These are phyloP conservation scores for Tricladium varicosporioides DNA, from an alignment of 2,329 filamentous ascomycete species.

Conservation along the genomic window DNA sequence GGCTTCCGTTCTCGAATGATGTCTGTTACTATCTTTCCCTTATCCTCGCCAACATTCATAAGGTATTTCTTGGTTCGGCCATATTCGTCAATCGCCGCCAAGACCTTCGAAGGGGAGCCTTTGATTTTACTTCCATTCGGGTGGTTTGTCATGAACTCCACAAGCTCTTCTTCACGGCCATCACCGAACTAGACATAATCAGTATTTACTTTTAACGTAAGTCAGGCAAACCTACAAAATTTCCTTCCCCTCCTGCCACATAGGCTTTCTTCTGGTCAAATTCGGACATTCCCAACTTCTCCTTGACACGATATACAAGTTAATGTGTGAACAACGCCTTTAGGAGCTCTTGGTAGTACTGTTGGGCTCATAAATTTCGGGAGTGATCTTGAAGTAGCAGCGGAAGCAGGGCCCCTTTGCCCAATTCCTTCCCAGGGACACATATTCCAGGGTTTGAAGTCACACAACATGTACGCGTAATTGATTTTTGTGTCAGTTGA, in stretches of 20 bases:
- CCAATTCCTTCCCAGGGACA: background rate
- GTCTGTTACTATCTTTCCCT: conserved; percentile 68
- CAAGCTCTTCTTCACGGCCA: conserved; percentile 70
- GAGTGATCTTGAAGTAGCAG: background rate
- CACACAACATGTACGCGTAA: background rate
- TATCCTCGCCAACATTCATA: conserved; percentile 77
- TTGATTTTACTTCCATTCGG: conserved; percentile 61
- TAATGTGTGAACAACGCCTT: no score
- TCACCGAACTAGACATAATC: conserved; percentile 54
- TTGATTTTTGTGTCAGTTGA: background rate
- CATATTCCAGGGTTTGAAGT: no score
- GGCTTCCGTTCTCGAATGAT: conserved; percentile 68
- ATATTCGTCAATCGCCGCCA: conserved; percentile 70
- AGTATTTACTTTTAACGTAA: background rate
- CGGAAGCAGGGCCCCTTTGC: background rate
- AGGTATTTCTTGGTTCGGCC: conserved; percentile 64
- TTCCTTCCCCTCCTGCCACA: background rate
- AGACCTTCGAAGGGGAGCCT: conserved; percentile 60
- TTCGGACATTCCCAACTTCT: background rate
- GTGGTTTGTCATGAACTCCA: conserved; percentile 65
- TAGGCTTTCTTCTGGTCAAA: background rate
- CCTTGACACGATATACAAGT: no score
- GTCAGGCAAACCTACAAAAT: background rate
- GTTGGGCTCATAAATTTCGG: background rate
- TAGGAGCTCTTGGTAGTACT: background rate